Percentiles rank a stretch among this genome's conserved stretches.
Conservation (phyloP, 108 stramenopile species). For the Skeletonema grethae region DNA sequence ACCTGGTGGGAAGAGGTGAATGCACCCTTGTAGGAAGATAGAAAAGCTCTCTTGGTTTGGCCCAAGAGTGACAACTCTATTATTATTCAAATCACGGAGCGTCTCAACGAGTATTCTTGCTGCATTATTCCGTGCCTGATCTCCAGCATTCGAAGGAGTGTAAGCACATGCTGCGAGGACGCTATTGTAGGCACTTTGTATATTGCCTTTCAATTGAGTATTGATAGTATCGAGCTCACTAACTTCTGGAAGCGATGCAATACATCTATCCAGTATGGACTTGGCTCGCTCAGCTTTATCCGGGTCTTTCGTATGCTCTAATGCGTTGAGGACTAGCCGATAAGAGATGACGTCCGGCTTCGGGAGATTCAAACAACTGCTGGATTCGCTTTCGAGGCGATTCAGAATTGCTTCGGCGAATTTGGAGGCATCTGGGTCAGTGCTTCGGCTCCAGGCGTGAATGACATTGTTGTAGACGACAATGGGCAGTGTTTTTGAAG, state of each 20-base stretch:
- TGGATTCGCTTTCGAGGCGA: constrained; percentile 22
- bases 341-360: constrained; percentile 31
- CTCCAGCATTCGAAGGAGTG: constrained; percentile 23
- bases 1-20: constrained; percentile 22
- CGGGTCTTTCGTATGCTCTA: constrained; percentile 31
- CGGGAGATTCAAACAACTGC: constrained; percentile 6
- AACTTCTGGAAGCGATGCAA: background rate
- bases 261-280: constrained; percentile 16
- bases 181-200: constrained; percentile 28
- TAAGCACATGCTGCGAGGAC: constrained; percentile 36
- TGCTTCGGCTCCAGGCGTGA: constrained; percentile 36
- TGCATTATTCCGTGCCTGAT: constrained; percentile 29
- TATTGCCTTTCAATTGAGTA: constrained; percentile 3
- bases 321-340: constrained; percentile 35
- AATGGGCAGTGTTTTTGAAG: constrained; percentile 2
- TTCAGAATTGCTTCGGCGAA: constrained; percentile 34
- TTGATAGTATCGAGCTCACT: background rate
- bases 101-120: constrained; percentile 37
- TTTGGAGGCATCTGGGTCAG: constrained; percentile 26
- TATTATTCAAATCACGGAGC: constrained; percentile 25
- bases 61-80: background rate
- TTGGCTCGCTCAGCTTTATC: constrained; percentile 37
- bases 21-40: constrained; percentile 37
- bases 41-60: constrained; percentile 35
- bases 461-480: constrained; percentile 45